These are phyloP conservation scores for Eutrema japonicum DNA, from an alignment of 345 rosid species.

Conservation along the genomic window DNA sequence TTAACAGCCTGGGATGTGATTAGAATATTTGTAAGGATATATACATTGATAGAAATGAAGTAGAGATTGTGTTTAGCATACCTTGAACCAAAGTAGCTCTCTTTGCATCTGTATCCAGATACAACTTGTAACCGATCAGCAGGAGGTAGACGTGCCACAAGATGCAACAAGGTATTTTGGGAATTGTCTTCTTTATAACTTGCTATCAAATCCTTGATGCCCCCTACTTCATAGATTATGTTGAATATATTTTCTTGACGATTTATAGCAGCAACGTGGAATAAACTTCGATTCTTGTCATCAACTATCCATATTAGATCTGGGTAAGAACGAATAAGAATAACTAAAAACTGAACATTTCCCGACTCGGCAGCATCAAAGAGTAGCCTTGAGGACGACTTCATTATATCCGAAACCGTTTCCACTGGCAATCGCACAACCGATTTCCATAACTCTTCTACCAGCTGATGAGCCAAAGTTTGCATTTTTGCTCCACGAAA, in stretches of 20 bases:
- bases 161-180: slow-evolving; percentile 15
- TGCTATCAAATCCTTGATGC: not conserved
- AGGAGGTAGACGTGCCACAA: slow-evolving; percentile 43
- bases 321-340: not conserved
- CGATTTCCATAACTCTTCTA: not conserved
- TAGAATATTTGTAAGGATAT: not conserved
- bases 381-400: not conserved
- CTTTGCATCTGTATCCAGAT: slow-evolving; percentile 36
- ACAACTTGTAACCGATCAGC: slow-evolving; percentile 42
- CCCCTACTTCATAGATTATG: not conserved
- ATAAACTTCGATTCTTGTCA: not conserved
- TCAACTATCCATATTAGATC: not conserved
- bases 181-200: not conserved
- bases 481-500: not conserved
- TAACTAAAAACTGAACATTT: not conserved
- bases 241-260: not conserved
- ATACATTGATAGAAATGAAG: not conserved
- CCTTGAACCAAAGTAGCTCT: slow-evolving; percentile 4
- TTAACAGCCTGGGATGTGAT: not conserved
- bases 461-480: slow-evolving; percentile 2
- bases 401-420: not conserved
- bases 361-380: not conserved
- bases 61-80: not conserved
- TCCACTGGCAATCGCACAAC: not conserved
- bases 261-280: not conserved